Conservation (phyloP, 2,329 filamentous ascomycete genomes). For the Aureobasidium pullulans region DNA sequence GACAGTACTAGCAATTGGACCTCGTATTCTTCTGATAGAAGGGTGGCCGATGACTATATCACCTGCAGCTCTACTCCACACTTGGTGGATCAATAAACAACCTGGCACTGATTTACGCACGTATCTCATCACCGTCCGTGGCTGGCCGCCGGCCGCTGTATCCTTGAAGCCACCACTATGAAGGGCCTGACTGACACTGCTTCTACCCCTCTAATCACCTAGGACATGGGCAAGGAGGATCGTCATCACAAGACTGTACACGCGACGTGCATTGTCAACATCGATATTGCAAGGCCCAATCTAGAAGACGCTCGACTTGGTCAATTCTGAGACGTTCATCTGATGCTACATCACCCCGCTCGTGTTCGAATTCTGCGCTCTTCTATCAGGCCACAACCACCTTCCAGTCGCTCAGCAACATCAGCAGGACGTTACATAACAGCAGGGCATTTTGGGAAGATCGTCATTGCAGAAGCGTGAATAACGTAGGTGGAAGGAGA, state of each 20-base stretch:
- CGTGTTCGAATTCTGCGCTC: too few relatives aligned
- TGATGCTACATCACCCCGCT: neutral
- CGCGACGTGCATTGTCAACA: neutral
- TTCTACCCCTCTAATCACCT: neutral
- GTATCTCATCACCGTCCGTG: neutral
- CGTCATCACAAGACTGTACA: neutral
- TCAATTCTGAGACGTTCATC: neutral
- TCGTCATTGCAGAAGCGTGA: neutral
- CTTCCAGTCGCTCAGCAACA: neutral
- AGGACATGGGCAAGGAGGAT: neutral
- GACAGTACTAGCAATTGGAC: neutral
- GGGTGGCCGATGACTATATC: neutral
- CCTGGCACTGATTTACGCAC: neutral
- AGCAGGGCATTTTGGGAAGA: neutral
- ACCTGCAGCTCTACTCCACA: neutral
- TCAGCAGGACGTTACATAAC: neutral
- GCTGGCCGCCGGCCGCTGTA: neutral
- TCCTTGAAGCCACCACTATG: neutral
- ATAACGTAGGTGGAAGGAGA: conserved; percentile 6
- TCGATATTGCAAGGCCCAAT: neutral
- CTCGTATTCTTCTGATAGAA: neutral
- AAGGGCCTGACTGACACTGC: neutral
- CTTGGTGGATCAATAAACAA: too few relatives aligned
- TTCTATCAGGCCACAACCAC: neutral
- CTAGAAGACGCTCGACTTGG: neutral